Evolutionary conservation across 179 eudicot species (phyloP), one percentile per base, ranked within the genome.

Genomic region (Silene vulgaris): DNA sequence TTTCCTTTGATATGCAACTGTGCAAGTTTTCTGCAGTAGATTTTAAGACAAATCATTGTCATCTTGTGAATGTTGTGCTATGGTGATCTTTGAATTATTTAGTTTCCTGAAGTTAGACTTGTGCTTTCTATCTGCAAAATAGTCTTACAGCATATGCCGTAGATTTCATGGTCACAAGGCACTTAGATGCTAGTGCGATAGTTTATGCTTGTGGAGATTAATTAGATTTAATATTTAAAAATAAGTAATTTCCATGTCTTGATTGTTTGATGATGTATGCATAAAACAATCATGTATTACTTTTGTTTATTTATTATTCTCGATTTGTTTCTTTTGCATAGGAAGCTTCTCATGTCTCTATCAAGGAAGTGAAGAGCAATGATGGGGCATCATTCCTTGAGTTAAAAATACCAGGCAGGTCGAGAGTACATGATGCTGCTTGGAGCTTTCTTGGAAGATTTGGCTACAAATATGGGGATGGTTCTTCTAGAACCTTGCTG

Each of bases 391-490:
- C 71, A 50, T 90, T 76, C 82, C 81, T 93, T 80, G 88, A 89
- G 86, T 76, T 96, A 71, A 87, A 84, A 81, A 20, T 88, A 35
- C 93, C 94, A 20, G 70, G 90, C 50, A 88, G 81, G 80, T 83
- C 84, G 12, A 84, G 71, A 65, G 69, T 29, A 60, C 81, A 28
- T 66, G 88, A 85, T 0, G 90, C 85, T 8, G 74, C 71, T 65
- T 96, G 99, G 99, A 80, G 80, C 75, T 96, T 96, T 76, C 82
- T 96, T 5, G 84, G 84, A 32, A 86, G 74, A 84, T 96, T 87
- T 82, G 99, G 99, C 75, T 96, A 83, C 72, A 86, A 86, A 76
- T 93, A 85, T 73, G 96, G 97, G 54, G 85, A 88, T 69, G 85
- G 77, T 57, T 50, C 52, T 76, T 76, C 85, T 69, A 88, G 99